These are phyloP conservation scores for Zasmidium angulare DNA, from an alignment of 2,329 filamentous ascomycete species.

Conservation along the genomic window DNA sequence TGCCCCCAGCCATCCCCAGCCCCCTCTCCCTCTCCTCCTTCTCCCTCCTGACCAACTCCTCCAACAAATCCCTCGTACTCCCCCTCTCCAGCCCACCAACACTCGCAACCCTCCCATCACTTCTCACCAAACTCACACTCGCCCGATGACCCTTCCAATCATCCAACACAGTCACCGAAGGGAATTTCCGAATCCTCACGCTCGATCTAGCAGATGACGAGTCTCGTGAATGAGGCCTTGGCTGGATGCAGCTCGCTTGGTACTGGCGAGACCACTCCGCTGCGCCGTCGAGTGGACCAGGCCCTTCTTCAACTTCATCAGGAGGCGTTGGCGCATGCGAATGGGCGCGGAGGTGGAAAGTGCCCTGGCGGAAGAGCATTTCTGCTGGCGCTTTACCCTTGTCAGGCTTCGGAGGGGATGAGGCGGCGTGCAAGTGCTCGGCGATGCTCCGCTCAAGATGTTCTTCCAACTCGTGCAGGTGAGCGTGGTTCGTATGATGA, in stretches of 20 bases:
- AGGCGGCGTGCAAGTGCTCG: neutral
- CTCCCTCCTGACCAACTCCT: neutral
- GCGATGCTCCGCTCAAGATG: slow-evolving; percentile 7
- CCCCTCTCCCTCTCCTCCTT: neutral
- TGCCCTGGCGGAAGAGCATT: neutral
- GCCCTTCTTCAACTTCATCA: slow-evolving; percentile 17
- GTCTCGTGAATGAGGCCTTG: neutral
- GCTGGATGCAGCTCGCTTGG: neutral
- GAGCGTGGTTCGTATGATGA: slow-evolving; percentile 18
- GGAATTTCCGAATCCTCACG: slow-evolving; percentile 18
- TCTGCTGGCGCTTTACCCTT: neutral
- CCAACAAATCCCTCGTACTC: neutral
- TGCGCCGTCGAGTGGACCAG: slow-evolving; percentile 13
- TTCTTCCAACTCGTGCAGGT: slow-evolving; percentile 20
- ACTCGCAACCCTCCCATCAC: neutral
- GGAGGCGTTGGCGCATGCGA: too few species aligned
- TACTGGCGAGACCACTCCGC: slow-evolving; percentile 1
- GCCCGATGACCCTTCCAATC: slow-evolving; percentile 33
- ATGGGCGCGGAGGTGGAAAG: neutral
- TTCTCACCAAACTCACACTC: slow-evolving; percentile 17
- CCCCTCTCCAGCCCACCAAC: neutral
- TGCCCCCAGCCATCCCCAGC: neutral
- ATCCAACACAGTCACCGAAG: slow-evolving; percentile 35
- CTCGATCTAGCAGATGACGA: neutral
- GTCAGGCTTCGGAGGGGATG: neutral